Base-by-base conservation (phyloP, 129 eudicot genomes). In the Chrysanthemum seticuspe region DNA sequence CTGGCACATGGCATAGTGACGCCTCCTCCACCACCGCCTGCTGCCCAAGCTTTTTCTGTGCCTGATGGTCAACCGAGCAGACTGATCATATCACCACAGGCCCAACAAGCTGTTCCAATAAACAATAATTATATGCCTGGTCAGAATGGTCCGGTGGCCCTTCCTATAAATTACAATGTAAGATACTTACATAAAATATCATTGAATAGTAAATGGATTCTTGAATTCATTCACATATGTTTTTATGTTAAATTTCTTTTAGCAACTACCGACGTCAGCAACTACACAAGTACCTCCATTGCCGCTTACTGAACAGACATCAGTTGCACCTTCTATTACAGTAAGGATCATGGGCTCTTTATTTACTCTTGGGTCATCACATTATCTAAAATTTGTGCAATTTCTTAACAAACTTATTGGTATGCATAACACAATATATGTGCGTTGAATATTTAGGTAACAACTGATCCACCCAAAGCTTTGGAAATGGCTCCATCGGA, bases 21-120 rank as follows among this genome's bases (percentile, higher is more conserved):
- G 47, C 82, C 82, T 64, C 82, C 82, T 29, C 76, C 76, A 62
- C 68, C 78, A 4, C 76, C 71, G 10, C 82, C 82, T 64, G 68
- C 72, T 14, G 78, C 85, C 10, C 94, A 84, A 61, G 62, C 95
- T 73, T 79, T 86, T 73, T 79, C 87, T n/a, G 74, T 63, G 71
- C 83, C 95, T 66, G 90, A 90, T 79, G 76, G 80, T 75, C 96
- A 78, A 76, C 71, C 76, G 60, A 82, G 70, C 73, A 79, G 90
- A 31, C 86, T 87, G 55, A 60, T 80, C 54, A 85, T 83, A 59
- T 87, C 88, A 48, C 83, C 85, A 45, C 97, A 82, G 64, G 77
- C 91, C 74, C 85, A 71, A 67, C 91, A 85, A 59, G 72, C 77
- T 70, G 71, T 79, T 77, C 88, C 74, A 75, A 76, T 68, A 12